Evolutionary conservation across 495 filamentous ascomycete genomes (phyloP), one percentile per base, ranked within the genome.

Genomic region (Penicillium subrubescens): DNA sequence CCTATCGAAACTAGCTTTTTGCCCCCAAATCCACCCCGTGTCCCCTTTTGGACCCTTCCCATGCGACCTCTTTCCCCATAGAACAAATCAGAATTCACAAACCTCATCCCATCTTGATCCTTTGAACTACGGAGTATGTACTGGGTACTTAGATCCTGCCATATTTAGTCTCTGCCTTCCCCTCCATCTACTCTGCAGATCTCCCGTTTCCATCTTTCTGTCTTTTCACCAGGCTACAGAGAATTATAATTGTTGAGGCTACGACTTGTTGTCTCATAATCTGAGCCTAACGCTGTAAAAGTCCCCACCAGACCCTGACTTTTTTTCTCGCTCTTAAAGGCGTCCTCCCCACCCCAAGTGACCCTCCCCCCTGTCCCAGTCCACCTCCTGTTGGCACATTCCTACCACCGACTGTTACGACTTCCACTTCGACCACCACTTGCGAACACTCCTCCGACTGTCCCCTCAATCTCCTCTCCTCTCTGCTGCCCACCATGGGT

Each of bases 401-500:
- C 48, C 48, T 52, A 48, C 43, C 43, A 48, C 41, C n/a, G 48
- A 52, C 48, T 27, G 48, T 25, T 17, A 25, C 25, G 48, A 52
- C 23, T 52, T 52, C 14, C 48, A 34, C 27, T 43, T 29, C n/a
- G 17, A 34, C 31, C 44, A 34, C 29, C 59, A 31, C 37, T 14
- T 41, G 12, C 14, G 15, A 41, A 15, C 5, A 41, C 37, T 33
- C 31, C 31, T 33, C 5, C 58, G 15, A 14, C 43, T 33, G 4
- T 41, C 55, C 53, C 55, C 60, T 60, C 61, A 23, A 53, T 12
- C 27, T 44, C 51, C 27, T 39, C 51, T 51, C 48, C 51, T 19
- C 10, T 54, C 15, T 2, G 3, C 51, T 41, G 58, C 48, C 61
- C 65, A 71, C 31, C 50, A 79, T 79, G 77, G 75, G 74, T 39